Base-by-base conservation (phyloP, 2,329 filamentous ascomycete species). In the Arthroderma uncinatum region DNA sequence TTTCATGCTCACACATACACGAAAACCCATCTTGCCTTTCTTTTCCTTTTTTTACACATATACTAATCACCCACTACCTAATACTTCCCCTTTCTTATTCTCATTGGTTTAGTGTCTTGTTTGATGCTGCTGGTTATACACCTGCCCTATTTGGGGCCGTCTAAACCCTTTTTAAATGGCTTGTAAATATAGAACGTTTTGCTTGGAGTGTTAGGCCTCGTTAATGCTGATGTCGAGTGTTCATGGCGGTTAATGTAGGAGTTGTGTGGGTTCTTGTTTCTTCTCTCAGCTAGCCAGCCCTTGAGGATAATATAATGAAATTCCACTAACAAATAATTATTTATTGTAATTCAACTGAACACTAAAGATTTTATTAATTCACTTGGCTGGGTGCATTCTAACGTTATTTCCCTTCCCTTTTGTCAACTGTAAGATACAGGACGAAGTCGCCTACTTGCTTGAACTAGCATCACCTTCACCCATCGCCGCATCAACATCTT, bases 401-500 rank as follows among this genome's bases (percentile, higher is more conserved):
- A n/a, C n/a, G n/a, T n/a, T n/a, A n/a, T 40, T 40, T 16, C 5
- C 21, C 10, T 4, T 16, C 23, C n/a, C n/a, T 30, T 50, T 30
- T 33, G 10, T 6, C 8, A 33, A 30, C 9, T 37, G 34, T 34
- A 19, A 7, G 25, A 19, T 6, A 30, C n/a, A 30, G 44, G 28
- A 8, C 0, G 14, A 6, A 7, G 5, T 7, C 16, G 23, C 25
- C 25, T 50, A 9, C 44, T 50, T 50, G 25, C 44, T 50, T 33
- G 44, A 7, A n/a, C 44, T 25, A 16, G 14, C 44, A 16, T 33
- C 44, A 10, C 25, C 44, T n/a, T 30, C 44, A 1, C 5, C 28
- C 44, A 44, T 44, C 21, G 19, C 59, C 52, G 60, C 62, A 33
- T 62, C 53, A 19, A 55, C 63, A 56, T 65, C 64, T 12, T 54